Evolutionary conservation across 208 protist genomes (phyloP).

Genomic region (Naegleria lovaniensis): DNA sequence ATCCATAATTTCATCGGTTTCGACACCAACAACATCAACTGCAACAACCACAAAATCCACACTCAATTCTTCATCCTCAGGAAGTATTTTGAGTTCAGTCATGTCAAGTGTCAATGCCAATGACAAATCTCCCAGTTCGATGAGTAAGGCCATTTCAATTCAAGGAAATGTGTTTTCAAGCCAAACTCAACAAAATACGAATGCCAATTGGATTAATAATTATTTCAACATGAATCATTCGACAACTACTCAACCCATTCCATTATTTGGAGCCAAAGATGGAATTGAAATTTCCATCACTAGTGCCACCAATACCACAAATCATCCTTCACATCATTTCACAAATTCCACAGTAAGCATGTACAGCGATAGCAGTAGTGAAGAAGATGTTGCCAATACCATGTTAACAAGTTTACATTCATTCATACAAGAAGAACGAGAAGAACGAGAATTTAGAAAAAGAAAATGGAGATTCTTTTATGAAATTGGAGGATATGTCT

Average conservation of each 20-base stretch:
- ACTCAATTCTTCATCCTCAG: neutral
- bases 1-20: neutral
- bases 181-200: no score
- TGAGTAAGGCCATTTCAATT: neutral
- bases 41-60: no score
- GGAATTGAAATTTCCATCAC: neutral
- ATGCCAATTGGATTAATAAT: no score
- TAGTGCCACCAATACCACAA: neutral
- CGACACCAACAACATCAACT: no score
- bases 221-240: neutral
- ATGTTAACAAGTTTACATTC: no score
- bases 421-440: neutral
- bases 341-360: neutral
- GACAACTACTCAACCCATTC: neutral
- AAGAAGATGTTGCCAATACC: no score
- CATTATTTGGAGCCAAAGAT: neutral
- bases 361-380: neutral
- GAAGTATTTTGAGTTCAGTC: neutral
- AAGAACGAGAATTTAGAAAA: neutral
- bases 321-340: no score
- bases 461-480: neutral
- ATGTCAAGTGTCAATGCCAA: neutral
- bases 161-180: neutral
- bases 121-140: neutral
- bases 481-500: neutral